phyloP scores from a whole-genome alignment of 306 rosid species.

The Parietaria judaica region DNA sequence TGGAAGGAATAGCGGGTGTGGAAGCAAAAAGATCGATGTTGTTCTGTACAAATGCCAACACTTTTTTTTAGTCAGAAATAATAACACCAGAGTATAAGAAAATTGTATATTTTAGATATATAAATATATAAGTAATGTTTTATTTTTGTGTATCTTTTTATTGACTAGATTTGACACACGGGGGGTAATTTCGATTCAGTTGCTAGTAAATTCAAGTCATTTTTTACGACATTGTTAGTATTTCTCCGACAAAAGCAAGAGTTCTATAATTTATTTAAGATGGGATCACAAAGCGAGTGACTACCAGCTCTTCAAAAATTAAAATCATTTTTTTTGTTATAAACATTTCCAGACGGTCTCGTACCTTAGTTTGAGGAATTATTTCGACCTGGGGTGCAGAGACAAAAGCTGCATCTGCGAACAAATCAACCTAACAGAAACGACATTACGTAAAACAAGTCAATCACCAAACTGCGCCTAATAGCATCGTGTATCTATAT shows the following conservation, averaged over 20 bases:
- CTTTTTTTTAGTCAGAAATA: slow-evolving; percentile 6
- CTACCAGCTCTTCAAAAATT: too few species aligned
- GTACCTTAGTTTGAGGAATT: slow-evolving; percentile 31
- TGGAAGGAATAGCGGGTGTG: slow-evolving; percentile 45
- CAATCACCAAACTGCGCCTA: background rate
- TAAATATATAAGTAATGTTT: too few species aligned
- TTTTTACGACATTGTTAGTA: too few species aligned
- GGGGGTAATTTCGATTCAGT: too few species aligned
- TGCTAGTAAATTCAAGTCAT: too few species aligned
- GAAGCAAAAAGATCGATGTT: slow-evolving; percentile 75
- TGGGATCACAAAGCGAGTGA: too few species aligned
- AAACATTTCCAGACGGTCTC: background rate
- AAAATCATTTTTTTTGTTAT: too few species aligned
- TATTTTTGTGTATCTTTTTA: too few species aligned
- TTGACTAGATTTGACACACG: too few species aligned
- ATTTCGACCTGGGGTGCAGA: slow-evolving; percentile 56
- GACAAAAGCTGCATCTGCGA: slow-evolving; percentile 87
- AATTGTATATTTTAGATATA: too few species aligned
- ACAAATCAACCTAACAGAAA: slow-evolving; percentile 58
- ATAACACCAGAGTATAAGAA: background rate
- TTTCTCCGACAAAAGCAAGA: too few species aligned
- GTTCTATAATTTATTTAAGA: too few species aligned
- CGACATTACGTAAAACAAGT: background rate
- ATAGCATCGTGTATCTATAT: background rate
- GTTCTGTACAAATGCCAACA: slow-evolving; percentile 33